Evolutionary conservation across 495 filamentous ascomycete species (phyloP), one percentile per base, ranked within the genome.

Genomic region (Bryoglossum gracile): DNA sequence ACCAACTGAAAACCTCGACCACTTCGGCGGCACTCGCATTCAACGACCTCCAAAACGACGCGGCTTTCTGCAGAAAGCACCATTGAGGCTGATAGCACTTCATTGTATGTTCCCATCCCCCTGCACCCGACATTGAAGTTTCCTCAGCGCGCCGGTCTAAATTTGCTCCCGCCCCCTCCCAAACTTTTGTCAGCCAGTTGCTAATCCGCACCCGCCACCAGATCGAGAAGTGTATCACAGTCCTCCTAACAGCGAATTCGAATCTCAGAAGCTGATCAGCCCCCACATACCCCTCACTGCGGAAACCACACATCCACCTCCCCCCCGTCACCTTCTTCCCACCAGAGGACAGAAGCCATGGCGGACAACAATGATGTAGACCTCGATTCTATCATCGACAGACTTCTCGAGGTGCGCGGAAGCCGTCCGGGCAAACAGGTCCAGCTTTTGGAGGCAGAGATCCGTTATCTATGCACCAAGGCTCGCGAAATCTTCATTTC

Each of bases 401-500:
- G 92, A 71, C 79, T 98, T 66, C 73, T 98, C 59, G 92, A 98
- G 73, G 92, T 98, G 69, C 83, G 92, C 73, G 92, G 92, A 60
- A 97, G 91, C 76, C 79, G 92, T 64, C 92, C 92, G 44, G 92
- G 92, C 54, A 98, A 98, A 73, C 92, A 97, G 70, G 94, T 98
- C 33, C 92, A 98, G 69, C 80, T 98, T 53, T 73, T 95, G 54
- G 92, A 98, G 66, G 83, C 87, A 45, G 94, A 98, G 74, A 98
- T 98, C 57, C 87, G 92, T 60, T 95, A 82, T 73, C 82, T 98
- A 54, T 98, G 92, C 80, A 96, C 92, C 59, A 98, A 97, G 75
- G 90, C 92, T 32, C 85, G 92, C 51, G 92, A 98, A 71, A 98
- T 98, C 59, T 98, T 98, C 75, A 98, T 98, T 69, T 96, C 90